Percentiles rank a stretch among this genome's conserved stretches.
These are phyloP conservation scores for Jacaranda copaia DNA, from an alignment of 257 asterid species.

Conservation along the genomic window DNA sequence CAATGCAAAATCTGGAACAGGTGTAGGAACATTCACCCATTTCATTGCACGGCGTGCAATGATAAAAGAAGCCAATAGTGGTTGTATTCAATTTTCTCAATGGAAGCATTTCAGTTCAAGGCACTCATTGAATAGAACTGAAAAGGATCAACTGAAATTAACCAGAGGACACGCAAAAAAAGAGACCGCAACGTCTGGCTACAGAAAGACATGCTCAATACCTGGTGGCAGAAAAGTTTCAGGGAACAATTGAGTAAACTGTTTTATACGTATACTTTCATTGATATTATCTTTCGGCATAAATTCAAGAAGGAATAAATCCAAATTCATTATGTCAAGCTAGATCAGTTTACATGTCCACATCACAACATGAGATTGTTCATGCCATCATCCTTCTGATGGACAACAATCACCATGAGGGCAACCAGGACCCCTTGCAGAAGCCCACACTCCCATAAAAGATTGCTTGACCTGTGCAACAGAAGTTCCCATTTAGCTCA, in stretches of 20 bases:
- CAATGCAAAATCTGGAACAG: too few species aligned
- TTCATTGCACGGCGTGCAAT: too few species aligned
- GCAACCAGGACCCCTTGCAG: neutral
- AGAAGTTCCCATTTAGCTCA: neutral
- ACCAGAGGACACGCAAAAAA: neutral
- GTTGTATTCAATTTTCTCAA: neutral
- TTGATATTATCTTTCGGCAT: neutral
- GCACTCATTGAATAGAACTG: too few species aligned
- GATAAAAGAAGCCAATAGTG: neutral
- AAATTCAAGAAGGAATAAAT: neutral
- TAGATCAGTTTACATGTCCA: neutral
- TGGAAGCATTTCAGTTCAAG: too few species aligned
- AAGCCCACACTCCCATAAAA: neutral
- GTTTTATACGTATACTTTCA: neutral
- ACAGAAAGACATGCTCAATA: neutral
- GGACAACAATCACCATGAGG: neutral
- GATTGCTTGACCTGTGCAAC: slow-evolving; percentile 30
- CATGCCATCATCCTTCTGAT: neutral
- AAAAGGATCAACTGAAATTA: neutral
- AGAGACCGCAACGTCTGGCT: neutral
- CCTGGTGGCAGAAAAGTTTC: neutral
- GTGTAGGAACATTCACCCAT: too few species aligned
- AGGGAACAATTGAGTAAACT: neutral
- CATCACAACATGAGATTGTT: neutral
- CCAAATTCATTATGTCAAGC: neutral